Conservation (phyloP, 2,329 filamentous ascomycete species). For the Neonectria neomacrospora region DNA sequence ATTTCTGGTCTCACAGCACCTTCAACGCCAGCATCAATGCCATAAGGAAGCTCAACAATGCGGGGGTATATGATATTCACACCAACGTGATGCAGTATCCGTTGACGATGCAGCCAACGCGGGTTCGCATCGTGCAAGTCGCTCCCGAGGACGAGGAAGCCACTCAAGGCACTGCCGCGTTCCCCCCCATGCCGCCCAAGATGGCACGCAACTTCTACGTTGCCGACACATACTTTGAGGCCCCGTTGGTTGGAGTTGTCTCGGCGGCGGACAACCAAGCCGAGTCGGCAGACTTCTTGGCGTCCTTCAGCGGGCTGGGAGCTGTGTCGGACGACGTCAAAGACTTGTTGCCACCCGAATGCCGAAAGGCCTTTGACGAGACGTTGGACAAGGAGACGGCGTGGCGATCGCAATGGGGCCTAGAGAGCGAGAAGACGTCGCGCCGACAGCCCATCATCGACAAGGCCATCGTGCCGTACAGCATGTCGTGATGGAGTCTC, state of each 20-base stretch:
- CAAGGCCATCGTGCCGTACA: slow-evolving; percentile 71
- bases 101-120: slow-evolving; percentile 87
- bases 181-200: slow-evolving; percentile 60
- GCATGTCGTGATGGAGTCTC: slow-evolving; percentile 49
- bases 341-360: slow-evolving; percentile 74
- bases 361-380: slow-evolving; percentile 76
- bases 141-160: slow-evolving; percentile 53
- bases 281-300: slow-evolving; percentile 59
- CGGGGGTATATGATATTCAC: slow-evolving; percentile 91
- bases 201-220: slow-evolving; percentile 68
- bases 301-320: slow-evolving; percentile 69
- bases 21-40: slow-evolving; percentile 83
- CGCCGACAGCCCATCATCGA: slow-evolving; percentile 68
- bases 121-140: slow-evolving; percentile 83
- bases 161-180: slow-evolving; percentile 49
- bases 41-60: slow-evolving; percentile 74
- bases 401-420: slow-evolving; percentile 81
- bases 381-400: slow-evolving; percentile 71
- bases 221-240: slow-evolving; percentile 65
- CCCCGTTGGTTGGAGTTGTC: slow-evolving; percentile 59
- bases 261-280: slow-evolving; percentile 57
- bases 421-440: slow-evolving; percentile 69
- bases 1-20: slow-evolving; percentile 64
- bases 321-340: slow-evolving; percentile 73
- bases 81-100: slow-evolving; percentile 94